phyloP scores from a whole-genome alignment of 2,329 filamentous ascomycete genomes.

The Colletotrichum echinochloae region DNA sequence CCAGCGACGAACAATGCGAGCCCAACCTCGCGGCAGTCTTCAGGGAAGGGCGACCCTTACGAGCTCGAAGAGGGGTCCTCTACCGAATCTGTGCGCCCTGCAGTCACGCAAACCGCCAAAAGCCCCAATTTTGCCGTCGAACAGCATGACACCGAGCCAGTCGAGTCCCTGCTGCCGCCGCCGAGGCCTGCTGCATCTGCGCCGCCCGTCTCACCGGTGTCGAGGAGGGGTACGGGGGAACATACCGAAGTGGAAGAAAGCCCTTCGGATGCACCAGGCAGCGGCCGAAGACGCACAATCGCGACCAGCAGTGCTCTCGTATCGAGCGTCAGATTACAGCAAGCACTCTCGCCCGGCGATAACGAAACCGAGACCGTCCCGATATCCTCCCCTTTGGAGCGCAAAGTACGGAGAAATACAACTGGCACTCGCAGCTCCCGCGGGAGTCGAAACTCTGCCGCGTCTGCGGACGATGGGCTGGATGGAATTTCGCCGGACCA shows the following conservation, averaged over 20 bases:
- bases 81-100: constrained; percentile 43
- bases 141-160: neutral
- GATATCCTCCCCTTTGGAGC: constrained; percentile 57
- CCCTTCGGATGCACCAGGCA: constrained; percentile 66
- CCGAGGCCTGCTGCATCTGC: constrained; percentile 29
- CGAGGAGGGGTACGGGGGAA: constrained; percentile 17
- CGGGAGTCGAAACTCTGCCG: constrained; percentile 42
- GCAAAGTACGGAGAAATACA: constrained; percentile 54
- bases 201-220: constrained; percentile 22
- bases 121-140: constrained; percentile 39
- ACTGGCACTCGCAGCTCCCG: constrained; percentile 46
- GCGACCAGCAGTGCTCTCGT: constrained; percentile 51
- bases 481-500: constrained; percentile 52
- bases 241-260: constrained; percentile 65
- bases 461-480: constrained; percentile 42
- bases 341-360: constrained; percentile 50
- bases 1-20: constrained; percentile 36
- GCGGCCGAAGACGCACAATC: constrained; percentile 61
- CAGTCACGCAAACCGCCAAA: constrained; percentile 13
- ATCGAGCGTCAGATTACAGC: constrained; percentile 58
- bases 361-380: constrained; percentile 46
- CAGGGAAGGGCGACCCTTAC: constrained; percentile 44
- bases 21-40: neutral
- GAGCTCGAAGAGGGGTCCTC: constrained; percentile 47
- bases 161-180: constrained; percentile 33